phyloP scores from a whole-genome alignment of 2,329 filamentous ascomycete genomes.

The Bipolaris zeicola region DNA sequence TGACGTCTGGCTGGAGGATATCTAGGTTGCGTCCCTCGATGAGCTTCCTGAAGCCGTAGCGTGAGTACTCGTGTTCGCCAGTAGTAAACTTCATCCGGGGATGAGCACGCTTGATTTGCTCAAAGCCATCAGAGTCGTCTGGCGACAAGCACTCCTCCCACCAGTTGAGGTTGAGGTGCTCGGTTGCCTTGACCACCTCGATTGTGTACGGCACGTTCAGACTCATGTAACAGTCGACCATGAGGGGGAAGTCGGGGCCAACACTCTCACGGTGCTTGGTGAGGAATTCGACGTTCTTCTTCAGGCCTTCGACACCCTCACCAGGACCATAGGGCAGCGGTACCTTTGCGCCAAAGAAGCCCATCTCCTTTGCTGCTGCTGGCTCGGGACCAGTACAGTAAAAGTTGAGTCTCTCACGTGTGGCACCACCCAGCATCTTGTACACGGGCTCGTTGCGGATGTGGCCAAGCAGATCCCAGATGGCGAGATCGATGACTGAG shows the following conservation, averaged over 20 bases:
- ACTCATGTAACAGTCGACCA: slow-evolving; percentile 98
- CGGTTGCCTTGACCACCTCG: slow-evolving; percentile 81
- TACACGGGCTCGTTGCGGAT: slow-evolving; percentile 92
- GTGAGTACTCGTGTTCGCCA: slow-evolving; percentile 92
- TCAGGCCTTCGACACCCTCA: slow-evolving; percentile 79
- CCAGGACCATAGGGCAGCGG: slow-evolving; percentile 88
- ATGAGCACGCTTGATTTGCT: slow-evolving; percentile 86
- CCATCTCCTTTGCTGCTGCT: slow-evolving; percentile 77
- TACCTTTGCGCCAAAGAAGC: slow-evolving; percentile 90
- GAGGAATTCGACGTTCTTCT: slow-evolving; percentile 89
- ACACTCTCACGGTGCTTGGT: slow-evolving; percentile 82
- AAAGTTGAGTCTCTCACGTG: slow-evolving; percentile 80
- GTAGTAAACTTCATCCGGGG: slow-evolving; percentile 93
- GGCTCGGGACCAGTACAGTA: slow-evolving; percentile 95
- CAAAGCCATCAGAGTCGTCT: slow-evolving; percentile 90
- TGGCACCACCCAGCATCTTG: slow-evolving; percentile 91
- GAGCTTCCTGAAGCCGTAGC: slow-evolving; percentile 93
- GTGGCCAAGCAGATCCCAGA: slow-evolving; percentile 93
- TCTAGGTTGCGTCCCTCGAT: slow-evolving; percentile 90
- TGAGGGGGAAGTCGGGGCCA: slow-evolving; percentile 87
- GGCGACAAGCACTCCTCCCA: slow-evolving; percentile 94
- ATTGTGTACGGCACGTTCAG: slow-evolving; percentile 93
- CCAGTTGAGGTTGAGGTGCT: slow-evolving; percentile 90
- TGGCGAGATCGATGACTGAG: slow-evolving; percentile 88
- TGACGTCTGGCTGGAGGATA: slow-evolving; percentile 93